These are phyloP conservation scores for Fusarium sp. DNA, from an alignment of 2,329 filamentous ascomycete genomes.

Conservation along the genomic window DNA sequence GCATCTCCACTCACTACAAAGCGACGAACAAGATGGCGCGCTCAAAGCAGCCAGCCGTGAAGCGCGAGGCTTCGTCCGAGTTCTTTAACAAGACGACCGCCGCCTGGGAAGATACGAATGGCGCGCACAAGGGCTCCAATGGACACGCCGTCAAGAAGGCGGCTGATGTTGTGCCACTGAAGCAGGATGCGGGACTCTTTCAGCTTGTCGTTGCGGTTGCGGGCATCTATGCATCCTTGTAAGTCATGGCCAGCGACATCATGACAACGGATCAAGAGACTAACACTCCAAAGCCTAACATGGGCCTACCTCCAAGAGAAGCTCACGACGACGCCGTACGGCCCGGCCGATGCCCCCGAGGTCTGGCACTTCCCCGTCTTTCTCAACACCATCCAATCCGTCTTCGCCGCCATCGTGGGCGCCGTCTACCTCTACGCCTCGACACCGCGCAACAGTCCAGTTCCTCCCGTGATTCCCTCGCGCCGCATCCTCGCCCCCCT, in stretches of 20 bases:
- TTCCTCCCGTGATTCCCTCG: conserved; percentile 81
- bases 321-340: conserved; percentile 92
- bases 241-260: conserved; percentile 50
- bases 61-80: conserved; percentile 75
- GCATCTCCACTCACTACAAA: background rate
- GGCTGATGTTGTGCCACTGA: conserved; percentile 46
- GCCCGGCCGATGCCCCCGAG: conserved; percentile 71
- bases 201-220: conserved; percentile 89
- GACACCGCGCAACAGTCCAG: conserved; percentile 59
- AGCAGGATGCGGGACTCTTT: conserved; percentile 71
- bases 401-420: conserved; percentile 86
- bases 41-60: conserved; percentile 76
- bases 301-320: conserved; percentile 98
- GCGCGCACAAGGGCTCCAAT: conserved; percentile 43
- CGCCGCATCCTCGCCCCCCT: conserved; percentile 80
- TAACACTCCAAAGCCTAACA: conserved; percentile 72
- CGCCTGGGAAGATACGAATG: conserved; percentile 50
- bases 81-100: conserved; percentile 66
- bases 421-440: conserved; percentile 81
- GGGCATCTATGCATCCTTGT: conserved; percentile 98
- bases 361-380: conserved; percentile 95
- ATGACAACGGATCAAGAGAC: background rate
- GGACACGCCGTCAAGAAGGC: conserved; percentile 44
- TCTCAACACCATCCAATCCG: conserved; percentile 94
- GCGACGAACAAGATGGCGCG: conserved; percentile 69